Conservation (phyloP, 768 basidiomycete genomes). For the Hericium rajendrae region DNA sequence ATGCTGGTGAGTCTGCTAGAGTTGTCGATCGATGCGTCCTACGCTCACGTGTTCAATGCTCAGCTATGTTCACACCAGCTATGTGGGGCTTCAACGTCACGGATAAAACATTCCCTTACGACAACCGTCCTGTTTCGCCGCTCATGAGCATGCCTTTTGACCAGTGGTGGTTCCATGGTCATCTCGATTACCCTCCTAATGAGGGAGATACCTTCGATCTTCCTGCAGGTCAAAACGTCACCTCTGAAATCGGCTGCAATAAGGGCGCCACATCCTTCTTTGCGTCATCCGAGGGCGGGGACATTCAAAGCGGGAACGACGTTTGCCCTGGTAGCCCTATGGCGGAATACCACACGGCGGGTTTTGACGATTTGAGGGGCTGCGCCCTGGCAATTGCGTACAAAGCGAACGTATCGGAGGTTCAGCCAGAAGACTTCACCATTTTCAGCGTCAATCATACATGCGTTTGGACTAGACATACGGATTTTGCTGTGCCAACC, state of each 20-base stretch:
- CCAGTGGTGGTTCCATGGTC: conserved; percentile 55
- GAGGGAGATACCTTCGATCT: conserved; percentile 47
- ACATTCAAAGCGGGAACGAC: conserved; percentile 42
- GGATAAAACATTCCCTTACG: conserved; percentile 39
- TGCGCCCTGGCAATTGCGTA: conserved; percentile 74
- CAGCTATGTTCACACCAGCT: conserved; percentile 33
- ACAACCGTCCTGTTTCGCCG: conserved; percentile 50
- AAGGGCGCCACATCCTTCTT: conserved; percentile 54
- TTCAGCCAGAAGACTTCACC: conserved; percentile 61
- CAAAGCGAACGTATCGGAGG: conserved; percentile 43
- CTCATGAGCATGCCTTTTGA: conserved; percentile 28
- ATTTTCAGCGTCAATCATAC: conserved; percentile 70
- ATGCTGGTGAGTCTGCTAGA: neutral
- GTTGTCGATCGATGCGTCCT: neutral
- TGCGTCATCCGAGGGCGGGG: conserved; percentile 40
- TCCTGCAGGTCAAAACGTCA: conserved; percentile 46
- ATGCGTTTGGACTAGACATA: conserved; percentile 64
- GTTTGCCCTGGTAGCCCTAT: conserved; percentile 39
- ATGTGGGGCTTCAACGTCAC: conserved; percentile 71
- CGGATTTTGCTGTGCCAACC: conserved; percentile 57
- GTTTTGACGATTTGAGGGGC: conserved; percentile 44
- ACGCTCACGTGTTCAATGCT: neutral
- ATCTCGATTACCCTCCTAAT: conserved; percentile 50
- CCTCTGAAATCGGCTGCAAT: conserved; percentile 45
- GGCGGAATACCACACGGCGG: conserved; percentile 45